Base-by-base conservation (phyloP, 805 yeast genomes). In the Wickerhamiella galacta region DNA sequence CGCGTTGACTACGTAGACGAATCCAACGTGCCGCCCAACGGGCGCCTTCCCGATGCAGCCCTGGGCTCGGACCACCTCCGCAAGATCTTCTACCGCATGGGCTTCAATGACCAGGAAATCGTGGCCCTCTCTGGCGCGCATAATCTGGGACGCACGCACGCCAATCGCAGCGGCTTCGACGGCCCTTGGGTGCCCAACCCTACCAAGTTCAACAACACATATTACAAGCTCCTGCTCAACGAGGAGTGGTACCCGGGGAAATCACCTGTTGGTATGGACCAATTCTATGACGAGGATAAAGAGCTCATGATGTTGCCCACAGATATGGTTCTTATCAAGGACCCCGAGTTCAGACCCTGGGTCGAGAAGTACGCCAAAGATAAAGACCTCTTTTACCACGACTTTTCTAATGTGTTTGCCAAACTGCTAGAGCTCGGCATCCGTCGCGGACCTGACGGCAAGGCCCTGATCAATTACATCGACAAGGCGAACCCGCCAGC, bases 151-250 rank as follows among this genome's bases (percentile, higher is more conserved):
- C 61, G 78, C 25, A 70, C 77, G 41, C 79, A 72, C 47, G 60
- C 66, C 38, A 52, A 64, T 41, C 68, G 72, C 39, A 69, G 82
- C 16, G 92, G 92, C 2, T 82, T 64, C 59, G 90, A 78, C 42
- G 93, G 93, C 10, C 83, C 87, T 39, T 81, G 93, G 93, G 85
- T 87, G 24, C 76, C 75, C 35, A 69, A 77, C 25, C 81, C 90
- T 35, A 78, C 76, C 20, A 54, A 61, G 41, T 76, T 82, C 52
- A 63, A 74, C 33, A 82, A 81, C 58, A 80, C 79, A 26, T 81
- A 78, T 53, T 81, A 57, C 57, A 68, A 59, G 53, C 61, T 66
- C 36, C 54, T 68, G 18, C 42, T 65, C 36, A 46, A 51, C 40
- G 79, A 68, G 44, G 64, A 63, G 33, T 76, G 85, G 85, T 38